Base-by-base conservation (phyloP, 2,329 filamentous ascomycete species). In the Apiospora phragmitis region DNA sequence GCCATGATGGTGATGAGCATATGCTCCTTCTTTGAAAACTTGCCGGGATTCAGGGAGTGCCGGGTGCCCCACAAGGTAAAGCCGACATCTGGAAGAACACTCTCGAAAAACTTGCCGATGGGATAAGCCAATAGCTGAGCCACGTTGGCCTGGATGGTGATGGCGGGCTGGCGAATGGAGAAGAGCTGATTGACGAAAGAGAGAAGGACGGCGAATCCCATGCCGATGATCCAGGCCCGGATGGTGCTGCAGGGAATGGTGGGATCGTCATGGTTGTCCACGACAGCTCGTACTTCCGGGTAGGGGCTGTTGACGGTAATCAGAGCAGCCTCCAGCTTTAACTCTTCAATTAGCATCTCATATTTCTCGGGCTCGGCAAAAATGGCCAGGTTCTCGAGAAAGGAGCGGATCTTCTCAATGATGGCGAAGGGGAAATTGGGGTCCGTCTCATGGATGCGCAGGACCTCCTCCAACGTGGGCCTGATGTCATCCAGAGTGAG, bases 1-100 rank as follows among this genome's bases (percentile, higher is more conserved):
- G 90, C 88, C 86, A 88, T 88, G 77, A 88, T 87, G 38, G 84
- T 82, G 70, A 88, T 85, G 67, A 89, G 77, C 80, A 86, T 83
- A 75, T 90, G 88, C 77, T 90, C 88, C 79, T 90, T 90, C 75
- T 85, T 85, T 70, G 85, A 86, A 75, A 90, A 89, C 1, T 84
- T 85, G 0, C 87, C 87, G 0, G 88, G 87, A 74, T 89, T 89
- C 18, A 89, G 81, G 6, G 82, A 84, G 75, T 87, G 85, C 26
- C 83, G 81, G 29, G 82, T 75, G 12, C 85, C 85, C 55, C 83
- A 79, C 8, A 82, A 73, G 0, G 75, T 80, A 29, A 83, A 81
- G 6, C 77, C 73, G 21, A 72, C 74, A 73, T 81, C 80, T 4
- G 82, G 80, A 59, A 83, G 74, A 43, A 78, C 69, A 69, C 76